Evolutionary conservation across 352 stramenopile species (phyloP), one percentile per base, ranked within the genome.

Genomic region (Phytophthora macrochlamydospora): DNA sequence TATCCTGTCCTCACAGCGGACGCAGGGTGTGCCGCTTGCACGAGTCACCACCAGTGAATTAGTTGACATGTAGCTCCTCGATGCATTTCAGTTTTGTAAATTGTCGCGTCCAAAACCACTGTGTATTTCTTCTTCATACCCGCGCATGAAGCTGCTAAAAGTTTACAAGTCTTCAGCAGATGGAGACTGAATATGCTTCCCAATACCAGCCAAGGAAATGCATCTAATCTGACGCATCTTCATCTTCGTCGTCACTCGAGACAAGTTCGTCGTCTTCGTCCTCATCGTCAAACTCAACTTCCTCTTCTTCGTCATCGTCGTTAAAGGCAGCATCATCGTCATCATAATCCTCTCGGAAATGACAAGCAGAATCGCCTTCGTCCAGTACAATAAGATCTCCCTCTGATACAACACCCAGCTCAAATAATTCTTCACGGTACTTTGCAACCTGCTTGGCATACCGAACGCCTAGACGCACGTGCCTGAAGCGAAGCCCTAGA

Each of bases 361-460:
- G 6, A 7, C 29, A 9, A 42, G 14, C 24, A 28, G 62, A 51
- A 9, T 49, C 33, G 2, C 13, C 62, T 11, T 46, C 28, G 2
- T 54, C 44, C 28, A 55, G 29, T 24, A 53, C 58, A 29, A n/a
- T 7, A 3, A 62, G 32, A 33, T 40, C 51, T 18, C 73, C 54
- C 54, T 71, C 57, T 31, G 62, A 52, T 7, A 71, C 30, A 5
- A 83, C 69, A 5, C 76, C 71, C 5, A 89, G 55, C 30, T 73
- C 53, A 4, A 66, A 13, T 12, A 92, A 52, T 3, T 88, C 74
- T 3, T 66, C 49, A 12, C 73, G 71, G 62, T 91, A 91, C 53
- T 91, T 91, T 31, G 62, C 55, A 4, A 79, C 71, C 40, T 94
- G 84, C n/a, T 75, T 71, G 11, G 71, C 69, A 53, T 92, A 94